phyloP scores from a whole-genome alignment of 2,329 filamentous ascomycete species.

The Apiospora saccharicola region DNA sequence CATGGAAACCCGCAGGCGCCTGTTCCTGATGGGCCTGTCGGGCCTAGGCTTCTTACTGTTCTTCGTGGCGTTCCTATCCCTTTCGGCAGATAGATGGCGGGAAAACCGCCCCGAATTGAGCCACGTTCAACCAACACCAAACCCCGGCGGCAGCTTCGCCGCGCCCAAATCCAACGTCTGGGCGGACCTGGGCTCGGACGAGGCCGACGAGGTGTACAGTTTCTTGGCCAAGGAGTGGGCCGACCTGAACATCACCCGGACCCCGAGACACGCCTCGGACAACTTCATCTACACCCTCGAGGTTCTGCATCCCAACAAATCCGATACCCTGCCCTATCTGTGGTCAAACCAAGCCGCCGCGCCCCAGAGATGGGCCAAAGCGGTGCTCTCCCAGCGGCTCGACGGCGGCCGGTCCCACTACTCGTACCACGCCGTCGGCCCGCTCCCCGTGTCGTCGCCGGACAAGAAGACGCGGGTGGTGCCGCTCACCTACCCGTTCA shows the following conservation, averaged over 20 bases:
- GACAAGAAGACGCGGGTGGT: slow-evolving; percentile 39
- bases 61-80: neutral
- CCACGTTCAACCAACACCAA: neutral
- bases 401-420: slow-evolving; percentile 46
- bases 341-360: slow-evolving; percentile 44
- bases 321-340: slow-evolving; percentile 53
- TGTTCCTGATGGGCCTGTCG: neutral
- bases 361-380: slow-evolving; percentile 53
- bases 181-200: neutral
- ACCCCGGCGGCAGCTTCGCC: neutral
- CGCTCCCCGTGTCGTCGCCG: slow-evolving; percentile 47
- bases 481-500: slow-evolving; percentile 46
- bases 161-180: neutral
- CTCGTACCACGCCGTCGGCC: slow-evolving; percentile 56
- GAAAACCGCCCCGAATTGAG: no score
- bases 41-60: neutral
- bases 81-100: neutral
- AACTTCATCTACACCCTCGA: slow-evolving; percentile 41
- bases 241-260: slow-evolving; percentile 24
- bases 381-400: slow-evolving; percentile 48
- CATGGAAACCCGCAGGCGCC: neutral
- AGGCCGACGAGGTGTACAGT: slow-evolving; percentile 14
- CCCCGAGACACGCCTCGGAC: slow-evolving; percentile 14
- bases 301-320: slow-evolving; percentile 56
- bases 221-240: slow-evolving; percentile 24